Evolutionary conservation across 2,329 filamentous ascomycete genomes (phyloP).

Genomic region (Hypoxylon sp.): DNA sequence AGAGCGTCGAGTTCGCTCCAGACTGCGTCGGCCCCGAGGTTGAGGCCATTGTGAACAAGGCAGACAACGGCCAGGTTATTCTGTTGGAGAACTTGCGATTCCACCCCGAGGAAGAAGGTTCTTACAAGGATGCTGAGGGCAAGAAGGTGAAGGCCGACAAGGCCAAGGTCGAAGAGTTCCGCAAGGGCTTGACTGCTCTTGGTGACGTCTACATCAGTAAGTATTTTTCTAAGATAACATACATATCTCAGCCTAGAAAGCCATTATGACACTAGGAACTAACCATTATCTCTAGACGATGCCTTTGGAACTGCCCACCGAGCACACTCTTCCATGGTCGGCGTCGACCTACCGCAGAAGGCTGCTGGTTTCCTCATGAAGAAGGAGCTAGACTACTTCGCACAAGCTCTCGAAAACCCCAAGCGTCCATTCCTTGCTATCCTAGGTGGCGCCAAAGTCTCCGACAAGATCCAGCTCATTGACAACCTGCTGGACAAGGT

Average conservation of each 20-base stretch:
- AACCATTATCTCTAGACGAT: conserved; percentile 75
- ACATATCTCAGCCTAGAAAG: neutral
- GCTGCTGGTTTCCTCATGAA: conserved; percentile 99
- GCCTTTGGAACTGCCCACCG: conserved; percentile 99
- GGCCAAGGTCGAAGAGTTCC: conserved; percentile 90
- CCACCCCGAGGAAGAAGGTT: conserved; percentile 98
- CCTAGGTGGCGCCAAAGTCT: conserved; percentile 97
- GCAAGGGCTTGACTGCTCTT: conserved; percentile 92
- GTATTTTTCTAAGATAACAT: conserved; percentile 55
- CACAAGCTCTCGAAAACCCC: conserved; percentile 92
- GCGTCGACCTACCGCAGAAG: conserved; percentile 94
- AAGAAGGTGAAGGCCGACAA: conserved; percentile 99
- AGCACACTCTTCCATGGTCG: conserved; percentile 99
- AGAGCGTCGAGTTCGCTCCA: conserved; percentile 87
- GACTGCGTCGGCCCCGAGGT: conserved; percentile 93
- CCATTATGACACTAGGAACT: conserved; percentile 31
- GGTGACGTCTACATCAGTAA: conserved; percentile 97
- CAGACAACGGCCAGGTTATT: conserved; percentile 84
- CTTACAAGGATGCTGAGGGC: conserved; percentile 90
- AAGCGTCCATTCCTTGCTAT: conserved; percentile 98
- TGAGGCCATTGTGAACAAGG: conserved; percentile 89
- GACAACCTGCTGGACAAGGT: conserved; percentile 99
- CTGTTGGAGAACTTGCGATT: conserved; percentile 98
- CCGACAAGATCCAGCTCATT: conserved; percentile 99
- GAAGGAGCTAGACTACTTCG: conserved; percentile 99